phyloP scores from a whole-genome alignment of 768 basidiomycete species.

The Kwoniella sp. region DNA sequence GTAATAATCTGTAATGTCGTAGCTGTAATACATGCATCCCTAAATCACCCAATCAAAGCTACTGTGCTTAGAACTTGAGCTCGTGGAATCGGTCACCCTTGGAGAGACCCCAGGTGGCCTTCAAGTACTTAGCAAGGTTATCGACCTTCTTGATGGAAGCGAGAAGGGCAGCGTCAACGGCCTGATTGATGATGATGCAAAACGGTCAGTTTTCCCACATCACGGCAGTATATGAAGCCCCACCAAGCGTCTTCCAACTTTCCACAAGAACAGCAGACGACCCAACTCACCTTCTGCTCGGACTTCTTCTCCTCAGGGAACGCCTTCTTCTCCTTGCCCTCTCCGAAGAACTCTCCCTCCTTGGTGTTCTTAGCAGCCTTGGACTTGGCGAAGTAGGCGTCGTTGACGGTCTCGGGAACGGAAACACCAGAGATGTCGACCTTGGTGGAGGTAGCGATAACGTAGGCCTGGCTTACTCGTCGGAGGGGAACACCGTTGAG shows the following conservation, averaged over 20 bases:
- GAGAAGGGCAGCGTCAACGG: slow-evolving; percentile 63
- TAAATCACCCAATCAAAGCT: slow-evolving; percentile 19
- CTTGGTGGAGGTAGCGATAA: slow-evolving; percentile 96
- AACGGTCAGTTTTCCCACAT: background rate
- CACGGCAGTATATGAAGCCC: too few species aligned
- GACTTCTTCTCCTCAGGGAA: slow-evolving; percentile 82
- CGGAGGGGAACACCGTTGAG: slow-evolving; percentile 97
- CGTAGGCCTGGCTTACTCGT: slow-evolving; percentile 98
- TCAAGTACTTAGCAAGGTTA: slow-evolving; percentile 88
- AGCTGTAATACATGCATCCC: slow-evolving; percentile 51
- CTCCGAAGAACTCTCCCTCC: slow-evolving; percentile 96
- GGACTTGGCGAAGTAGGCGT: slow-evolving; percentile 88
- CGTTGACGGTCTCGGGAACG: slow-evolving; percentile 77
- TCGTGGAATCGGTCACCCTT: slow-evolving; percentile 98
- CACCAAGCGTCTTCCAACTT: too few species aligned
- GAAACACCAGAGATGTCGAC: slow-evolving; percentile 74
- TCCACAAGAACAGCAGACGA: too few species aligned
- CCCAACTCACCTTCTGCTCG: slow-evolving; percentile 75
- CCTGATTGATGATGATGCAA: slow-evolving; percentile 24
- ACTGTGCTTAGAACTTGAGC: slow-evolving; percentile 70
- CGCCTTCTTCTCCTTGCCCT: slow-evolving; percentile 83
- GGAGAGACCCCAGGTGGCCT: slow-evolving; percentile 86
- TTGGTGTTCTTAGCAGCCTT: slow-evolving; percentile 73
- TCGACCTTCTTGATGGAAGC: slow-evolving; percentile 86
- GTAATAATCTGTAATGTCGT: slow-evolving; percentile 18